Evolutionary conservation across 1,284 basidiomycete species (phyloP), one percentile per base, ranked within the genome.

Genomic region (Thelephora terrestris): DNA sequence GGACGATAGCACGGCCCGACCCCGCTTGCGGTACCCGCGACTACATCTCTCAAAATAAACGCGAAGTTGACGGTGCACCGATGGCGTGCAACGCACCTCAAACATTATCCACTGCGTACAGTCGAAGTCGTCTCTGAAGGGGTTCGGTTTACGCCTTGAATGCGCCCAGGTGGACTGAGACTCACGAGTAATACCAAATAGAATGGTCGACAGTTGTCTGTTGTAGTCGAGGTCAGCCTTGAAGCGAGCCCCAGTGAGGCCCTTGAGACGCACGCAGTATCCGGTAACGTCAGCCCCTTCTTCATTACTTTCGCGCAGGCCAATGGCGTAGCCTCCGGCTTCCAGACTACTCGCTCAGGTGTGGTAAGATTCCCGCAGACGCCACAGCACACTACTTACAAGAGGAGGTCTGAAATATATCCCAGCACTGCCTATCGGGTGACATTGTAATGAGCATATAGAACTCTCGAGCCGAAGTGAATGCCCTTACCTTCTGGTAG

Each of bases 161-260:
- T 7, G 23, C 21, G 18, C 14, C 14, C 29, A 14, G 51, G 2
- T 7, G 35, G 9, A 32, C 9, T 12, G 29, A 12, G 9, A 62
- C 73, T 65, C 65, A 84, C 84, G 75, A 73, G 61, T 92, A 93
- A 64, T 83, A 94, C 67, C 79, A 87, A 49, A 92, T 85, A 24
- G 83, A 75, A 65, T 95, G 91, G 65, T 93, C 91, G 38, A 94
- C 69, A 0, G 85, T 85, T 12, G 86, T 86, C 85, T 88, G 54
- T 2, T 17, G 21, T 17, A 21, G 40, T 49, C 43, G 50, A 43
- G 29, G 29, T 32, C 29, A 32, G 29, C 29, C 7, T 12, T 32
- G 29, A 12, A 32, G 14, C 14, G 29, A 32, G 14, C 14, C 29
- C 29, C 5, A 10, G 14, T 32, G 7, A 10, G 3, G 3, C 29